These are phyloP conservation scores for Pseudopyrenochaeta lycopersici DNA, from an alignment of 2,329 filamentous ascomycete genomes.

Conservation along the genomic window DNA sequence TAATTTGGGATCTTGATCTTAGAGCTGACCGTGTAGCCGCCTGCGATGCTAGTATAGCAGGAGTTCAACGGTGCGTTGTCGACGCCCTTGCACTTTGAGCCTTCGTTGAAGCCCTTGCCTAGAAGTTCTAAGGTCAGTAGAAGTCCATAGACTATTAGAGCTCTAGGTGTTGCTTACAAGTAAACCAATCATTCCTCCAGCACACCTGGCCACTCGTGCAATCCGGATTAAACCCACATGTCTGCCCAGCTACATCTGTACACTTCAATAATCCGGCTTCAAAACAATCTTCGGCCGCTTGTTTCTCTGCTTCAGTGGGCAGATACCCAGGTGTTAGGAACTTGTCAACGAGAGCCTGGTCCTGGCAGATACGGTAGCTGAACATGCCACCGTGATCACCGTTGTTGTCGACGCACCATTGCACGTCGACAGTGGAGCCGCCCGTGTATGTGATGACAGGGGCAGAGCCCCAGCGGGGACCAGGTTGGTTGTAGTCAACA, in stretches of 20 bases:
- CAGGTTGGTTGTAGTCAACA: constrained; percentile 46
- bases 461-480: constrained; percentile 37
- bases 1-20: constrained; percentile 47
- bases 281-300: constrained; percentile 45
- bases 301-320: constrained; percentile 45
- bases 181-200: constrained; percentile 48
- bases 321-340: constrained; percentile 40
- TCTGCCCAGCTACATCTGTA: constrained; percentile 42
- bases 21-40: constrained; percentile 44
- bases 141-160: too few species aligned
- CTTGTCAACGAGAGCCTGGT: constrained; percentile 43
- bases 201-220: constrained; percentile 39
- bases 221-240: constrained; percentile 40
- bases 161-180: constrained; percentile 21
- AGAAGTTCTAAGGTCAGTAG: too few species aligned
- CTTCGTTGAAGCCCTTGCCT: constrained; percentile 38
- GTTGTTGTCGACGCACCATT: constrained; percentile 47
- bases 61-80: constrained; percentile 44
- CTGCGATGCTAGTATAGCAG: constrained; percentile 45
- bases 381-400: constrained; percentile 49
- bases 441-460: constrained; percentile 41
- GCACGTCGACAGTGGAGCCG: constrained; percentile 41
- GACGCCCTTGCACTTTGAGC: constrained; percentile 37
- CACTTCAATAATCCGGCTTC: constrained; percentile 36
- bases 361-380: constrained; percentile 44